A percentile compares a stretch with the other conserved stretches of the same genome.
phyloP scores from a whole-genome alignment of 257 asterid genomes.

The Penstemon eatonii region DNA sequence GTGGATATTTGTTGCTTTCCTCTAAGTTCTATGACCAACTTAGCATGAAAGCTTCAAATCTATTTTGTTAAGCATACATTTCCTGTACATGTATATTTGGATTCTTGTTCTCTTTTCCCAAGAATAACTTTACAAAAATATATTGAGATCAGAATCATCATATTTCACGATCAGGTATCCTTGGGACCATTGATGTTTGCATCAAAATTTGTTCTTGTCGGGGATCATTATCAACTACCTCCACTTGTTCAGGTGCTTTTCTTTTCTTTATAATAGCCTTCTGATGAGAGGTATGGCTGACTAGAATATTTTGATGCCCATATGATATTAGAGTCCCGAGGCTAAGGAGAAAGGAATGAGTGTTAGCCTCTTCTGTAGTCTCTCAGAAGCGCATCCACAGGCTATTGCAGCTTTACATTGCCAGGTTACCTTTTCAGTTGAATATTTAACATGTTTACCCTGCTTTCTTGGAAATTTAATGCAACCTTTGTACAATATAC shows the following conservation, averaged over 20 bases:
- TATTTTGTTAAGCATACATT: background rate
- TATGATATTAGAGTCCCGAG: constrained; percentile 70
- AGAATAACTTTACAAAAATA: constrained; percentile 8
- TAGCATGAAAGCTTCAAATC: constrained; percentile 4
- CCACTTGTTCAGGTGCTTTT: constrained; percentile 91
- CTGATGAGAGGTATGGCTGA: constrained; percentile 25
- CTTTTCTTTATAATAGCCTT: constrained; percentile 24
- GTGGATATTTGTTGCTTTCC: constrained; percentile 17
- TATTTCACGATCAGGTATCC: constrained; percentile 61
- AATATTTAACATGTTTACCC: constrained; percentile 13
- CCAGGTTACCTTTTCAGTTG: constrained; percentile 59
- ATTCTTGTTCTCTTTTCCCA: constrained; percentile 1
- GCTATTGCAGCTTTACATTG: constrained; percentile 88
- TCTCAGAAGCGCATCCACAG: constrained; percentile 97
- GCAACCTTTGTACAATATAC: constrained; percentile 44
- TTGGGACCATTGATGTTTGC: constrained; percentile 90
- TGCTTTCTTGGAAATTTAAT: constrained; percentile 23
- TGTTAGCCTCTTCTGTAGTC: constrained; percentile 86
- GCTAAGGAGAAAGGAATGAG: constrained; percentile 95
- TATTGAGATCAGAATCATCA: constrained; percentile 18
- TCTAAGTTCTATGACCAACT: background rate
- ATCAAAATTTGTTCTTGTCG: constrained; percentile 92
- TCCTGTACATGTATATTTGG: background rate
- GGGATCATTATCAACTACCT: constrained; percentile 98
- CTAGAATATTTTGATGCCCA: constrained; percentile 28